Evolutionary conservation across 805 yeast genomes (phyloP), one percentile per base, ranked within the genome.

Genomic region (Yamadazyma endophytica): DNA sequence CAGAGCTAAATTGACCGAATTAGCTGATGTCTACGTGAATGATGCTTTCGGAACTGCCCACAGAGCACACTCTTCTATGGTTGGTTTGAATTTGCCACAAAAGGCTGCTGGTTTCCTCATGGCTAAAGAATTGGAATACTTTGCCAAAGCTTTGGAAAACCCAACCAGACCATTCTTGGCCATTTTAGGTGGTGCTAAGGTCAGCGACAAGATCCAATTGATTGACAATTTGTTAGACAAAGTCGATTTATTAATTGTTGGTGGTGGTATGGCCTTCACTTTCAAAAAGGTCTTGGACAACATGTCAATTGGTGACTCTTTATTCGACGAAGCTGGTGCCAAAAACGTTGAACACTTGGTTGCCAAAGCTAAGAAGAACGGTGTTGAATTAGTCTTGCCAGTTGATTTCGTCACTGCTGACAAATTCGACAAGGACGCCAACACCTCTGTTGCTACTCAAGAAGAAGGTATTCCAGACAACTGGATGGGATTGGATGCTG

Each of bases 191-290:
- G 98, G 98, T 74, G 98, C 98, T 56, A 92, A 92, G 79, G 97
- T 92, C 49, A 83, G 95, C 47, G 98, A 92, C 72, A 92, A 92
- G 82, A 92, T 92, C 60, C 97, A 87, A 75, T 80, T 92, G 70
- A 92, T 92, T 58, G 97, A 92, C 74, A 92, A 89, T 80, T 74
- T 79, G 68, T 77, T 90, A 57, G 92, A 90, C 76, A 92, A 92
- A 79, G 97, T 92, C 56, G 83, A 92, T 70, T 68, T 81, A 44
- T 75, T 92, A 63, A 87, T 92, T 70, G 80, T 92, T 56, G 97
- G 98, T 64, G 98, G 98, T 73, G 98, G 98, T 73, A 92, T 92
- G 98, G 92, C 98, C 42, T 92, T 90, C 83, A 92, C 98, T 54
- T 92, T 92, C 81, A 87, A 85, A 79, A 92, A 92, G 78, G 83